Evolutionary conservation across 371 early-diverging fungal genomes (phyloP).

Genomic region (Mortierella sp.): DNA sequence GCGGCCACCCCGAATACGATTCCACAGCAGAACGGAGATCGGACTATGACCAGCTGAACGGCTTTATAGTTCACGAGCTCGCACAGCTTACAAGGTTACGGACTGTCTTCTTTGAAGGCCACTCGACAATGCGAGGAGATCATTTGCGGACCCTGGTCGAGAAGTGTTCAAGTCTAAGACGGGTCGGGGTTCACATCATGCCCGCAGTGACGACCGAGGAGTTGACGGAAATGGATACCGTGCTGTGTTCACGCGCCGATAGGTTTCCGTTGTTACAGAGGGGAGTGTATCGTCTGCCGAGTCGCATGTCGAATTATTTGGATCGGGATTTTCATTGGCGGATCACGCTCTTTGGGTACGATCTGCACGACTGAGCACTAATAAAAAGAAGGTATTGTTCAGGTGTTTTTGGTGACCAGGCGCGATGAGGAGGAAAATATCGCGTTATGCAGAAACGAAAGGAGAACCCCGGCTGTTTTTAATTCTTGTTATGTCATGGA

Average conservation of each 20-base stretch:
- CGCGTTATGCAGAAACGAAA: too few relatives aligned
- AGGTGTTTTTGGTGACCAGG: not conserved
- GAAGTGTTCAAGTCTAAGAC: conserved; percentile 8
- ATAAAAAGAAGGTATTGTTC: not conserved
- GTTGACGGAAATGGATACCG: not conserved
- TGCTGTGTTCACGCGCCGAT: not conserved
- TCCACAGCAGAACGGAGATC: too few relatives aligned
- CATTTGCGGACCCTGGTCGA: conserved; percentile 13
- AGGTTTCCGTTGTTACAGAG: not conserved
- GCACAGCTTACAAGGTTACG: conserved; percentile 11
- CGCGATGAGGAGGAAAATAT: too few relatives aligned
- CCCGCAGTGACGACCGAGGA: not conserved
- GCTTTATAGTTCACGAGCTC: conserved; percentile 2
- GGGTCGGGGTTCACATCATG: conserved; percentile 21
- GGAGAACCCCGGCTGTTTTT: too few relatives aligned
- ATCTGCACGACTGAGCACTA: not conserved
- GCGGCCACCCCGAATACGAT: not conserved
- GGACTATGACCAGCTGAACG: not conserved
- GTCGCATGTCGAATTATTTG: conserved; percentile 6
- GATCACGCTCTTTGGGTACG: not conserved
- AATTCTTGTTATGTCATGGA: too few relatives aligned
- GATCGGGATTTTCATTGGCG: not conserved
- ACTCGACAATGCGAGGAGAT: conserved; percentile 11
- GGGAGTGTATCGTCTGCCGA: not conserved
- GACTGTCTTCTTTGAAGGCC: conserved; percentile 33